These are phyloP conservation scores for Fusarium sulawesiense DNA, from an alignment of 2,329 filamentous ascomycete species.

Conservation along the genomic window DNA sequence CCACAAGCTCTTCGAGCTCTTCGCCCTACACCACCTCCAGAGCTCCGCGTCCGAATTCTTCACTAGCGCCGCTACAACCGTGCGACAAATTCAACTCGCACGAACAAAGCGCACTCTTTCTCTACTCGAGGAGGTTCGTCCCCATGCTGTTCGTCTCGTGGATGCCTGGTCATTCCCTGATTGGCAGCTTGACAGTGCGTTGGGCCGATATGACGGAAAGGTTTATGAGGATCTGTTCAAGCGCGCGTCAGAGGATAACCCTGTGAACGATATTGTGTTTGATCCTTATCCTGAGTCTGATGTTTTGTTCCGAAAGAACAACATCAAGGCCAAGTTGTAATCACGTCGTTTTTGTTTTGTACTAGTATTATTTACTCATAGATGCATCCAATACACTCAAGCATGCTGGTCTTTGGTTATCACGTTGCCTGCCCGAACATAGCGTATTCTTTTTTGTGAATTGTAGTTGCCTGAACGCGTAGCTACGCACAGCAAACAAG, in stretches of 20 bases:
- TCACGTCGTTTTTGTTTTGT: background rate
- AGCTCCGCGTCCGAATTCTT: slow-evolving; percentile 79
- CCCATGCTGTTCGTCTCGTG: slow-evolving; percentile 77
- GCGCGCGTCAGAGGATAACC: slow-evolving; percentile 77
- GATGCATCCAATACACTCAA: background rate
- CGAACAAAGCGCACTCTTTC: slow-evolving; percentile 75
- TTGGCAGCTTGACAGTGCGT: slow-evolving; percentile 78
- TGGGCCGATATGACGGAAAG: slow-evolving; percentile 78
- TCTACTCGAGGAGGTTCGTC: slow-evolving; percentile 76
- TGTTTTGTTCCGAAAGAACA: slow-evolving; percentile 38
- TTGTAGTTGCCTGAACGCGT: background rate
- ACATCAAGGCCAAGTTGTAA: slow-evolving; percentile 28
- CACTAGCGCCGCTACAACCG: slow-evolving; percentile 73
- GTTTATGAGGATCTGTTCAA: slow-evolving; percentile 84
- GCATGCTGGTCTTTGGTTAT: background rate
- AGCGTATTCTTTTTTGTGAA: background rate
- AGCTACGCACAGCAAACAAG: background rate
- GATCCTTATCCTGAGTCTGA: slow-evolving; percentile 73
- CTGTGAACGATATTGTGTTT: slow-evolving; percentile 76
- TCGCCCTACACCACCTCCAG: slow-evolving; percentile 73
- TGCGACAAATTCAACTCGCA: slow-evolving; percentile 77
- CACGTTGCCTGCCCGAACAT: background rate
- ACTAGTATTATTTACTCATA: slow-evolving; percentile 3
- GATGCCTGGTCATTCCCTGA: slow-evolving; percentile 83
- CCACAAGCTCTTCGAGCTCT: slow-evolving; percentile 85